Base-by-base conservation (phyloP, 2,329 filamentous ascomycete species). In the Alternaria tenuissima region DNA sequence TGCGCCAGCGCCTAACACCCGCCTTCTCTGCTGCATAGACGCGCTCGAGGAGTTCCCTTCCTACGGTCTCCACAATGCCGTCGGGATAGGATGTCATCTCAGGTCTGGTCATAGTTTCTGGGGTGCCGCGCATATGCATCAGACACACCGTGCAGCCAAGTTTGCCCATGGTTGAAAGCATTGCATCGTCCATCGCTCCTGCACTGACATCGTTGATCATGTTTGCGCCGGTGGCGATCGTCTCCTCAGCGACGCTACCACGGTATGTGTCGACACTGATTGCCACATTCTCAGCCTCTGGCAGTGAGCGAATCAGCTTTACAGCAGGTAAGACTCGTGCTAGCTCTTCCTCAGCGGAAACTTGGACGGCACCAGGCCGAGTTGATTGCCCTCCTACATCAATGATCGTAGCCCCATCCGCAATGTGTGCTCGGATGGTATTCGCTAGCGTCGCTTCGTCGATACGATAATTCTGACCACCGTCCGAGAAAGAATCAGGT, bases 401-500 rank as follows among this genome's bases (percentile, higher is more conserved):
- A 68, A 98, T 88, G 65, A 98, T 94, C 12, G 89, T 90, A 14
- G 92, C 92, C 34, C 94, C 93, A 7, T 83, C 81, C 39, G 80
- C 78, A 62, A 96, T 86, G 74, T 93, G 89, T 11, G 79, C 69
- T 51, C 82, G 80, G 16, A 94, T 84, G 1, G 87, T 90, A 12
- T 82, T 74, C 12, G 83, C 79, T 26, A 95, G 83, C 26, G 81
- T 68, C 24, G 77, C 63, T 2, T 81, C 62, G 63, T 87, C 82
- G 12, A 79, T 54, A 44, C 70, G 64, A 54, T 68, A 75, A 44
- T 75, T 86, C 8, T 83, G 73, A 8, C 93, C 93, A 54, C 93
- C 94, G 74, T 98, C 94, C 1, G 94, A 98, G 82, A 99, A 99
- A 9, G 94, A 98, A 80, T 99, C 94, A 0, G 94, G 94, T 0